phyloP scores from a whole-genome alignment of 306 rosid genomes.

The Vachellia collinsii region DNA sequence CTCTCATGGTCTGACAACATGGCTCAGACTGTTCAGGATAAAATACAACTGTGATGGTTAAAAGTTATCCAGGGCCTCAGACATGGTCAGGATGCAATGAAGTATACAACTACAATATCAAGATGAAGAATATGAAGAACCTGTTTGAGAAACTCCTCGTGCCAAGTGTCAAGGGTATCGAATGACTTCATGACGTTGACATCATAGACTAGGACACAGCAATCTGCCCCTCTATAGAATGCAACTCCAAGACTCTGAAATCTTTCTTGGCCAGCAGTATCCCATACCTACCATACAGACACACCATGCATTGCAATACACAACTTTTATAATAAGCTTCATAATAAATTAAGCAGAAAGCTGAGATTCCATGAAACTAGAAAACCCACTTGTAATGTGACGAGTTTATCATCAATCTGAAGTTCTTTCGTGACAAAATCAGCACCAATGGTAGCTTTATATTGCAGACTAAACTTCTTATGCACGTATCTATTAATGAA shows the following conservation, averaged over 20 bases:
- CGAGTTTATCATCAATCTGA: conserved; percentile 86
- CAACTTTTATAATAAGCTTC: background rate
- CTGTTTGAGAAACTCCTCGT: conserved; percentile 95
- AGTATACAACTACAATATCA: background rate
- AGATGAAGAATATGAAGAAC: conserved; percentile 41
- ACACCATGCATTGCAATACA: conserved; percentile 1
- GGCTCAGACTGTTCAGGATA: conserved; percentile 2
- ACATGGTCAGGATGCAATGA: background rate
- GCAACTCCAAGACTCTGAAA: conserved; percentile 97
- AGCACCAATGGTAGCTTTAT: conserved; percentile 96
- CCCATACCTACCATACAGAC: conserved; percentile 73
- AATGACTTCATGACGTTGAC: conserved; percentile 91
- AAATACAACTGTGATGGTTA: background rate
- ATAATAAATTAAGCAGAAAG: conserved; percentile 3
- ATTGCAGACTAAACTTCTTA: conserved; percentile 91
- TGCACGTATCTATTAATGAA: conserved; percentile 74
- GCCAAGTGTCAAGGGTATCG: conserved; percentile 94
- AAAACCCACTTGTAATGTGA: conserved; percentile 85
- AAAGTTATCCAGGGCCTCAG: background rate
- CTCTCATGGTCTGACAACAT: background rate
- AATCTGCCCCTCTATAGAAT: conserved; percentile 91
- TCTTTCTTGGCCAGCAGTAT: conserved; percentile 95
- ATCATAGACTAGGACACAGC: conserved; percentile 89
- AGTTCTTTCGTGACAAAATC: conserved; percentile 95
- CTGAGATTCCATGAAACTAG: conserved; percentile 38